Percentiles rank a stretch among this genome's conserved stretches.
phyloP scores from a whole-genome alignment of 768 basidiomycete genomes.

The Lactarius psammicola region DNA sequence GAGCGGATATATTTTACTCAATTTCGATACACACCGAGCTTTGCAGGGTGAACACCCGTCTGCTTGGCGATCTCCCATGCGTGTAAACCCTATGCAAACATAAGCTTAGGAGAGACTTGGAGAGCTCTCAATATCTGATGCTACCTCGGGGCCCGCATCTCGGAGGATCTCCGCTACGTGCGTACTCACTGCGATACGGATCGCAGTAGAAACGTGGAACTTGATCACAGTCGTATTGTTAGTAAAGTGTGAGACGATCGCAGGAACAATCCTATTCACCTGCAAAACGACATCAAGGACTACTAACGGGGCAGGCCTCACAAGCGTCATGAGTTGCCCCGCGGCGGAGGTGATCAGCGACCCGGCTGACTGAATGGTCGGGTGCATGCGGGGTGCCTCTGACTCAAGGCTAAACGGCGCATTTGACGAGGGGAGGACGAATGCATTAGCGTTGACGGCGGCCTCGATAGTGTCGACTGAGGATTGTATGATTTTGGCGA shows the following conservation, averaged over 20 bases:
- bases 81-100: not conserved
- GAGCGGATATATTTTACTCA: not conserved
- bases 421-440: not conserved
- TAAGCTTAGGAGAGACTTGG: not conserved
- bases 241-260: not conserved
- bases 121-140: not conserved
- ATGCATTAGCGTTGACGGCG: not conserved
- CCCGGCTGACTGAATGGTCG: not conserved
- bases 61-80: not conserved
- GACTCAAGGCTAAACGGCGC: not conserved
- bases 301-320: not conserved
- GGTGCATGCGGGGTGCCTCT: not conserved
- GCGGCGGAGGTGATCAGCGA: not conserved
- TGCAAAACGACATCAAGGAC: not conserved
- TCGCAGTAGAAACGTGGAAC: not conserved
- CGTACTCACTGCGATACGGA: not conserved
- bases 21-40: not conserved
- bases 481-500: conserved; percentile 8
- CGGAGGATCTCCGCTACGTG: not conserved
- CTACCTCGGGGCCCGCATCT: not conserved
- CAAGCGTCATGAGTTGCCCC: not conserved
- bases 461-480: not conserved
- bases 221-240: not conserved
- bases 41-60: not conserved
- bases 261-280: not conserved